Evolutionary conservation across 1,284 basidiomycete species (phyloP).

Genomic region (Xerocomus minutiporus): DNA sequence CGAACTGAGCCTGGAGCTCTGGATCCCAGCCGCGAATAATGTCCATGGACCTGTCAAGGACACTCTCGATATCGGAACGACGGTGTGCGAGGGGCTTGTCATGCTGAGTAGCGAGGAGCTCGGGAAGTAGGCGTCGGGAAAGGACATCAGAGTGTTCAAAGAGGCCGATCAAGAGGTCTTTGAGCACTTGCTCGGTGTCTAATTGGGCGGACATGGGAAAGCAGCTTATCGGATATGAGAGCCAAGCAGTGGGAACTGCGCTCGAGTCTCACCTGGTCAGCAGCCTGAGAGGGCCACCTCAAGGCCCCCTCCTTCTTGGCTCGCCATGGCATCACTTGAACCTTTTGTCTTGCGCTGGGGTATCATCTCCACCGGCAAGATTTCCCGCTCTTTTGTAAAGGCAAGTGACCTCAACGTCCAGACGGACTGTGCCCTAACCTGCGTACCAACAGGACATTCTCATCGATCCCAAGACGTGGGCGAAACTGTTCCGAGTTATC

Average conservation of each 20-base stretch:
- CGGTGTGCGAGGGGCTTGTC: constrained; percentile 3
- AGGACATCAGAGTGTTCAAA: constrained; percentile 72
- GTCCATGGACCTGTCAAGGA: constrained; percentile 58
- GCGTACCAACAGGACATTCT: constrained; percentile 39
- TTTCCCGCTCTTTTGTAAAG: constrained; percentile 43
- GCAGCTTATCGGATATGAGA: constrained; percentile 12
- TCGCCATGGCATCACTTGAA: constrained; percentile 21
- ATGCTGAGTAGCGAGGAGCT: constrained; percentile 35
- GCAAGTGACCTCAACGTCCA: constrained; percentile 24
- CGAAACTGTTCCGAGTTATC: not conserved
- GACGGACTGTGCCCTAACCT: constrained; percentile 2
- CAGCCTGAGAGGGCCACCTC: not conserved
- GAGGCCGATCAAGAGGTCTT: constrained; percentile 45
- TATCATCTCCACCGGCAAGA: constrained; percentile 51
- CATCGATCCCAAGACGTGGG: constrained; percentile 48
- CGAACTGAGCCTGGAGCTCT: constrained; percentile 61
- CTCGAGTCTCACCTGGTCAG: not conserved
- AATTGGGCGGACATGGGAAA: constrained; percentile 25
- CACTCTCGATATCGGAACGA: constrained; percentile 35
- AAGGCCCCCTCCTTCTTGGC: not conserved
- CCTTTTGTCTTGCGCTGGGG: constrained; percentile 49
- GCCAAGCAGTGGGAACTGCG: not conserved
- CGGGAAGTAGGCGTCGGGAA: constrained; percentile 51
- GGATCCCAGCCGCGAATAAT: constrained; percentile 56
- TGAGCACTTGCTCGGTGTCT: constrained; percentile 31